Evolutionary conservation across 176 grass and related monocot species (phyloP), one percentile per base, ranked within the genome.

Genomic region (Triticum turgidum): DNA sequence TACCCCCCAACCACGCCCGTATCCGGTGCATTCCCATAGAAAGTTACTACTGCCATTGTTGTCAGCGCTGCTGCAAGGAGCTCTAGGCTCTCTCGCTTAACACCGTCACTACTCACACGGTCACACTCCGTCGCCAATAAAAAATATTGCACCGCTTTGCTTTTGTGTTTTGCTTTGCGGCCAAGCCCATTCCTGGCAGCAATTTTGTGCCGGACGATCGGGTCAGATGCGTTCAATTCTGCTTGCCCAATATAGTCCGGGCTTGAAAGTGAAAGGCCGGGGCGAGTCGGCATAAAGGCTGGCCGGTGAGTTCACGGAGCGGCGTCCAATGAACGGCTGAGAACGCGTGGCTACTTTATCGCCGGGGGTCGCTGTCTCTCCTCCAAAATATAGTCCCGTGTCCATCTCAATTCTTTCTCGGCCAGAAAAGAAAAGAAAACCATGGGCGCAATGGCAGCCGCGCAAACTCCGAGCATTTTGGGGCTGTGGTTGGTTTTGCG

Each of bases 241-340:
- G 17, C 80, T n/a, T 38, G 22, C 39, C 17, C 33, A 44, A 44
- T 7, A 82, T 27, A 41, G 45, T 20, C 47, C 20, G 47, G 66
- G 14, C 34, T 58, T 78, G 42, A 30, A n/a, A 69, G 33, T 1
- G n/a, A 81, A 27, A 65, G 32, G 20, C 14, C 49, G 18, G 20
- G 6, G 29, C 20, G 15, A 1, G 49, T 21, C 49, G 51, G 21
- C 17, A 21, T 15, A 72, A 58, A 29, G 67, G 70, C 24, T 42
- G 37, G 25, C 56, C 58, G 70, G 41, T 49, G 61, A 9, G 85
- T 65, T 54, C 85, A 87, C 85, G 69, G 78, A 64, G 13, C 85
- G 20, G 6, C 7, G 22, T 74, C 42, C 78, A 54, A 64, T 66
- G 78, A 80, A 64, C 30, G 14, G 21, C 18, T 25, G 21, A 37